Percentiles rank a stretch among this genome's conserved stretches.
phyloP scores from a whole-genome alignment of 1,284 basidiomycete species.

The Ustilago esculenta region DNA sequence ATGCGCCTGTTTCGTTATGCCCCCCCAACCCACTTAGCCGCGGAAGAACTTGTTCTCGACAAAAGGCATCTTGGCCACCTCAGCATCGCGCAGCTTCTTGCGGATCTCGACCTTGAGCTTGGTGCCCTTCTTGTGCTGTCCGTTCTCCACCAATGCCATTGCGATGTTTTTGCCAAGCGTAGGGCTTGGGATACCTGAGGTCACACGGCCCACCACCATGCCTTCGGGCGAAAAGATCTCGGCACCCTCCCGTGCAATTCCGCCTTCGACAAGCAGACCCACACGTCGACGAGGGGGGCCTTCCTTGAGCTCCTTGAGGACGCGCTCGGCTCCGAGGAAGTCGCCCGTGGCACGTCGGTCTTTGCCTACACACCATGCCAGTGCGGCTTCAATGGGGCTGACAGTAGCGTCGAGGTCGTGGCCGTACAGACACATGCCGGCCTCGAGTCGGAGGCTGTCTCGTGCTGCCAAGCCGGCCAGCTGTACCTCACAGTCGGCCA shows the following conservation, averaged over 20 bases:
- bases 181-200: conserved; percentile 95
- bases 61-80: conserved; percentile 79
- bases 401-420: conserved; percentile 89
- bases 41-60: conserved; percentile 72
- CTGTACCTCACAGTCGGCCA: conserved; percentile 74
- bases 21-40: no score
- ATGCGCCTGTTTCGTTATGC: no score
- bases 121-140: conserved; percentile 90
- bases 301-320: conserved; percentile 81
- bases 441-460: conserved; percentile 91
- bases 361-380: conserved; percentile 94
- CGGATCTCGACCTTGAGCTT: conserved; percentile 81
- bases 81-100: conserved; percentile 76
- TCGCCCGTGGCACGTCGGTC: conserved; percentile 75
- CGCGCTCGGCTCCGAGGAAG: conserved; percentile 86
- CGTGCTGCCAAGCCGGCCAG: conserved; percentile 91
- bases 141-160: conserved; percentile 85
- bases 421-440: conserved; percentile 97
- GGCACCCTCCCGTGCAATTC: conserved; percentile 88
- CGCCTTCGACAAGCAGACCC: conserved; percentile 81
- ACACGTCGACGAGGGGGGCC: conserved; percentile 79
- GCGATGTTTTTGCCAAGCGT: conserved; percentile 90
- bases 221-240: conserved; percentile 77
- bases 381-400: conserved; percentile 83
- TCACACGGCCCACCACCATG: conserved; percentile 72